Evolutionary conservation across 2,329 filamentous ascomycete species (phyloP), one percentile per base, ranked within the genome.

Genomic region (Alternaria sp.): DNA sequence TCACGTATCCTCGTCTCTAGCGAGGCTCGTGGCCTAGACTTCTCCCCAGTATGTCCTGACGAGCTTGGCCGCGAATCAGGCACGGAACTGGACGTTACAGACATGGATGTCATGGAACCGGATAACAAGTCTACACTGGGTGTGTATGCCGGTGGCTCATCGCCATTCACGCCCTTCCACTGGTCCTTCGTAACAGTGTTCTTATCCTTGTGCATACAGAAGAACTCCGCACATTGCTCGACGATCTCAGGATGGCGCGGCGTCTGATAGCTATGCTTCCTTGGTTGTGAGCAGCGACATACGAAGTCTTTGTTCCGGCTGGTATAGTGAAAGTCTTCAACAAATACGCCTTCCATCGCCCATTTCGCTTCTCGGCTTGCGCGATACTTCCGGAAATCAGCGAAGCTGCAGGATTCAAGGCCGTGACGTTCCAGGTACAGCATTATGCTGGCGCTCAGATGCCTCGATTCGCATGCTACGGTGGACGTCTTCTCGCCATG

Each of bases 171-270:
- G 25, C 19, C 11, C 21, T 49, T 62, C 70, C 70, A 73, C 28
- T 73, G 54, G 2, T 61, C 30, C 12, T 58, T 67, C 1, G 46
- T 63, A 32, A 65, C 71, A 6, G 8, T 57, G 1, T 21, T 59
- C 10, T 45, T 43, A 3, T 50, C 50, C 6, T 23, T 17, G 7
- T 65, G 9, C 2, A 25, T 2, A 12, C 51, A 26, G 9, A 73
- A 73, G 54, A 64, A 73, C 11, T 65, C 46, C 5, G 65, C 64
- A 9, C 68, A 72, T 11, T 64, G 62, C 17, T 64, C 66, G 12
- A 66, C 45, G 4, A 69, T 72, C 25, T 66, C 56, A 2, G 58
- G 45, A n/a, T 66, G 64, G 2, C 54, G 57, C 6, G 68, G 61
- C 5, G 7, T n/a, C 12, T 57, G 47, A 15, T 40, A 43, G 6